Base-by-base conservation (phyloP, 148 eudicot genomes). In the Fagopyrum tataricum region DNA sequence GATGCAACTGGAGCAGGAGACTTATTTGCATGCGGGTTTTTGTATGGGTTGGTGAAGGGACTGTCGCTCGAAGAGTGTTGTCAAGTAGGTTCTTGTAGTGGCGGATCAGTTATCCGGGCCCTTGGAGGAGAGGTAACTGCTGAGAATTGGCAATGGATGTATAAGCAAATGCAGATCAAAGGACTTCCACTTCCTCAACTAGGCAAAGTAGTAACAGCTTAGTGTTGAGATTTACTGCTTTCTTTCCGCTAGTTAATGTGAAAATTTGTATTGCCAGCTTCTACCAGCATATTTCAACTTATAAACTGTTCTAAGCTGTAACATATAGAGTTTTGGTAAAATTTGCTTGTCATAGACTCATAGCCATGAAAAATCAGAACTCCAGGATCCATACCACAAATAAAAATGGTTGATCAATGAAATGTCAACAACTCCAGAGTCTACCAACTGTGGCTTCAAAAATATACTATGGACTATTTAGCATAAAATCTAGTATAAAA, bases 1-100 rank as follows among this genome's bases (percentile, higher is more conserved):
- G 99, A 96, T 74, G 91, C 99, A 48, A 96, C 99, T 0, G 99
- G 99, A 49, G 99, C 99, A 14, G 99, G 99, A 7, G 99, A 96
- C 80, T 89, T 96, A 18, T 96, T 96, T 76, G 97, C 99, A 4
- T 82, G 97, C 44, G 99, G 99, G 26, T 96, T 95, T 82, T 73
- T 95, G 70, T 95, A 95, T 20, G 99, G 99, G 41, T 72, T 96
- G 76, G 82, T 92, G 44, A 90, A 86, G 43, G 97, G 96, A 71
- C 48, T 90, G 39, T 78, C 94, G 1, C 87, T 96, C 0, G 97
- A 92, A 72, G 90, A 92, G 17, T 92, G 96, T 72, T 96, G 99
- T 79, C 85, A 81, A 79, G 83, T 87, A 4, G 99, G 99, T 5
- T 80, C 99, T 6, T 96, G 97, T 70, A 96, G 96, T 70, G 99